Percentiles rank a stretch among this genome's conserved stretches.
phyloP scores from a whole-genome alignment of 768 basidiomycete species.

The Leccinum imitatum region DNA sequence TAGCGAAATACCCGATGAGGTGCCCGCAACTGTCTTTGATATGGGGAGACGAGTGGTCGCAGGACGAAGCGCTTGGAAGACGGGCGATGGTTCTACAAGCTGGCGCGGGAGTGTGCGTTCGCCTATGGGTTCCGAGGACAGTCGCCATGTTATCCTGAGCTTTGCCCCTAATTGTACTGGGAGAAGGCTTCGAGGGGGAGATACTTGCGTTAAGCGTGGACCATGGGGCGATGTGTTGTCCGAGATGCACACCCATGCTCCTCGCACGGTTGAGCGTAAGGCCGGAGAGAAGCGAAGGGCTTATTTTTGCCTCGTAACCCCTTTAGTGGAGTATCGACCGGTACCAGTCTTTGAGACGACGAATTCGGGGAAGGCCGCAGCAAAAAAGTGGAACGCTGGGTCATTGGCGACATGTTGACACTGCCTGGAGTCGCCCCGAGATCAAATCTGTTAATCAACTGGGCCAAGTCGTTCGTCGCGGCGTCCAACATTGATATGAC shows the following conservation, averaged over 20 bases:
- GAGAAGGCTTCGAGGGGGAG: slow-evolving; percentile 38
- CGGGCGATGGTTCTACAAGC: slow-evolving; percentile 54
- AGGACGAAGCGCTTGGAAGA: slow-evolving; percentile 59
- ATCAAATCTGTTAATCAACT: slow-evolving; percentile 77
- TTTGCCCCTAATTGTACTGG: slow-evolving; percentile 17
- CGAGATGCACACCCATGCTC: slow-evolving; percentile 33
- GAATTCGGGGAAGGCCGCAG: slow-evolving; percentile 24
- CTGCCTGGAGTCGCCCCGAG: slow-evolving; percentile 73
- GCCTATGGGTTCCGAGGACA: slow-evolving; percentile 41
- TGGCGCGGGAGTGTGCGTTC: slow-evolving; percentile 57
- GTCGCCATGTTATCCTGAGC: slow-evolving; percentile 29
- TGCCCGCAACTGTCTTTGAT: slow-evolving; percentile 19
- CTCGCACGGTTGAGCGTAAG: slow-evolving; percentile 42
- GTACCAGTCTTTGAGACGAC: slow-evolving; percentile 31
- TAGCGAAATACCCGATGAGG: slow-evolving; percentile 28
- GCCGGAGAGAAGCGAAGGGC: slow-evolving; percentile 49
- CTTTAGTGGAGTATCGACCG: slow-evolving; percentile 39
- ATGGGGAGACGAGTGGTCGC: slow-evolving; percentile 35
- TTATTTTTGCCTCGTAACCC: slow-evolving; percentile 36
- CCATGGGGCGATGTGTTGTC: slow-evolving; percentile 67
- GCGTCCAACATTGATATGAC: slow-evolving; percentile 72
- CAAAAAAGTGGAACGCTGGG: slow-evolving; percentile 23
- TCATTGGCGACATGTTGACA: slow-evolving; percentile 46
- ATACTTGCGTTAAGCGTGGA: slow-evolving; percentile 41
- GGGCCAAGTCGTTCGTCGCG: slow-evolving; percentile 77